Percentiles rank a stretch among this genome's conserved stretches.
phyloP scores from a whole-genome alignment of 1,284 basidiomycete species.

The Gastroboletus turbinatus region DNA sequence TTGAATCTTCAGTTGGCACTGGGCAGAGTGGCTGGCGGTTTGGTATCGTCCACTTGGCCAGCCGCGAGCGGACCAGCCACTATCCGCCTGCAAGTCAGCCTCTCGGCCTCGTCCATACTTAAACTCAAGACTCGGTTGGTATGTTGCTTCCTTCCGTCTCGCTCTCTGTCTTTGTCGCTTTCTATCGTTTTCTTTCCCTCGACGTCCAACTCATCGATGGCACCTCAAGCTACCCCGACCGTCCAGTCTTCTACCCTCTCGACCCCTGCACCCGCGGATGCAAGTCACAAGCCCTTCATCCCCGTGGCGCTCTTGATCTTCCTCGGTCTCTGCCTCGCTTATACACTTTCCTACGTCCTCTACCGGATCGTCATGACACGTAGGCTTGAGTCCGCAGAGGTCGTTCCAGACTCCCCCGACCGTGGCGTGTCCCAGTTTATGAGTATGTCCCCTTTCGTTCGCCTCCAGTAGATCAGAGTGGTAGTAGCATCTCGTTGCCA shows the following conservation, averaged over 20 bases:
- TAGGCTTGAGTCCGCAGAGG: conserved; percentile 11
- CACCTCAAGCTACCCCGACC: conserved; percentile 20
- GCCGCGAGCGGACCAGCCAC: conserved; percentile 1
- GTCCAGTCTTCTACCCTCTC: conserved; percentile 2
- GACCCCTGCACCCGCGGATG: background rate
- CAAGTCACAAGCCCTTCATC: conserved; percentile 8
- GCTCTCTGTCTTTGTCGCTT: conserved; percentile 5
- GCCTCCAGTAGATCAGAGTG: background rate
- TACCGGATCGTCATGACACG: conserved; percentile 27
- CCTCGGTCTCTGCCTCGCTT: conserved; percentile 27
- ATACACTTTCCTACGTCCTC: conserved; percentile 29
- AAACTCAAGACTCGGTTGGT: conserved; percentile 2
- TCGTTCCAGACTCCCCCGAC: conserved; percentile 20
- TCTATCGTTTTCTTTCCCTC: conserved; percentile 4
- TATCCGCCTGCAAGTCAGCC: conserved; percentile 25
- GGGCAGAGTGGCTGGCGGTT: conserved; percentile 9
- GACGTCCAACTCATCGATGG: conserved; percentile 20
- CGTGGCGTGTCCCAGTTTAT: conserved; percentile 31
- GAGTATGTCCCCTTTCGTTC: conserved; percentile 19
- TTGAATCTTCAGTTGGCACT: background rate
- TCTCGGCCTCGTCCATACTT: conserved; percentile 15
- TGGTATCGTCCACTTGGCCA: background rate
- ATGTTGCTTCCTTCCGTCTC: conserved; percentile 17
- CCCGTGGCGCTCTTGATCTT: conserved; percentile 23
- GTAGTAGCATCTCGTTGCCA: background rate